Evolutionary conservation across 768 basidiomycete species (phyloP).

Genomic region (Udeniomyces megalosporus): DNA sequence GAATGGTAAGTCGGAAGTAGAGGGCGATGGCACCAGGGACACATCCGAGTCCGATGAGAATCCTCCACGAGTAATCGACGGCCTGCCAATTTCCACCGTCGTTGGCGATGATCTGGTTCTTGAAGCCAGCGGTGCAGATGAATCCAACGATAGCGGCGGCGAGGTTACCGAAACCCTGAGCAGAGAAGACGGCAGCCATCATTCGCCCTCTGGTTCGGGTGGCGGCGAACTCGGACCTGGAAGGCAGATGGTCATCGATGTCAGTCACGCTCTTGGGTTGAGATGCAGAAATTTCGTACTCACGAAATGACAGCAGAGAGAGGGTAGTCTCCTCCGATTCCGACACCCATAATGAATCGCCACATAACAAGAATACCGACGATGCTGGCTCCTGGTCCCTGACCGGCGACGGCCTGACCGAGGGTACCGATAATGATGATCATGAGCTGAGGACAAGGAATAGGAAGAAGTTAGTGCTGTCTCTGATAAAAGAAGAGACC

Average conservation of each 20-base stretch:
- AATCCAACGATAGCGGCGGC: conserved; percentile 51
- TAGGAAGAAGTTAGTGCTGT: background rate
- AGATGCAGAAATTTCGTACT: too few species aligned
- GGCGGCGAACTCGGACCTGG: conserved; percentile 67
- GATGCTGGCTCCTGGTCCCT: conserved; percentile 49
- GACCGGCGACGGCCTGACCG: conserved; percentile 58
- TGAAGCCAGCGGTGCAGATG: conserved; percentile 53
- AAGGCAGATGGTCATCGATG: too few species aligned
- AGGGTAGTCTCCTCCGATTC: conserved; percentile 57
- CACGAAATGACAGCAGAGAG: conserved; percentile 70
- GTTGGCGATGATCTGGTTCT: conserved; percentile 39
- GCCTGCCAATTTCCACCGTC: conserved; percentile 31
- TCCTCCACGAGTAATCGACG: conserved; percentile 52
- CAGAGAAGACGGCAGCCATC: conserved; percentile 76
- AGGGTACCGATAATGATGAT: conserved; percentile 69
- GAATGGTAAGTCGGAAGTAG: conserved; percentile 70
- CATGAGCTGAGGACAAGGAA: conserved; percentile 42
- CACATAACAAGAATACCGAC: conserved; percentile 65
- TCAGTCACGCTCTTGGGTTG: too few species aligned
- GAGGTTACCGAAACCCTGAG: conserved; percentile 78
- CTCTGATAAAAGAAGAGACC: too few species aligned
- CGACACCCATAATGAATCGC: conserved; percentile 41
- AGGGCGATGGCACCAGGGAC: conserved; percentile 65
- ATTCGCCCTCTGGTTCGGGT: conserved; percentile 62
- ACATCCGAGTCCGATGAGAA: conserved; percentile 74